Conservation (phyloP, 2,329 filamentous ascomycete species). For the Beauveria australis region DNA sequence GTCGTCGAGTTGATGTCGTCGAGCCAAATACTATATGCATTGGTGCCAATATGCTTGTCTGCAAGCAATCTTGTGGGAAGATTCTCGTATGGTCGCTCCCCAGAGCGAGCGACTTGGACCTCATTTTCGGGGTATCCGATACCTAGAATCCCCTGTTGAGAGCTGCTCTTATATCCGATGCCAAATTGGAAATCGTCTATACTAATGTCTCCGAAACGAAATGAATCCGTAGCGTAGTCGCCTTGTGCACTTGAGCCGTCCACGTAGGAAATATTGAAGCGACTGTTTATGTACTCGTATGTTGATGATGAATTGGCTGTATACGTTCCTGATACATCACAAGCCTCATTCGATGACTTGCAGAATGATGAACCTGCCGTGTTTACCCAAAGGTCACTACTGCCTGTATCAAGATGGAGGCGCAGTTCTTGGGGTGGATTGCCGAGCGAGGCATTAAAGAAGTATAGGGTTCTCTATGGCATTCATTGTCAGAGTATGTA, state of each 20-base stretch:
- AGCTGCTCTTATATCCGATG: slow-evolving; percentile 56
- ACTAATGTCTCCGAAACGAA: slow-evolving; percentile 48
- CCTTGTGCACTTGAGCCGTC: slow-evolving; percentile 71
- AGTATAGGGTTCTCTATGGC: slow-evolving; percentile 52
- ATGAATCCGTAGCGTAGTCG: slow-evolving; percentile 71
- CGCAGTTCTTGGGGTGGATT: slow-evolving; percentile 50
- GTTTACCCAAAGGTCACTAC: slow-evolving; percentile 66
- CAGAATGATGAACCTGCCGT: slow-evolving; percentile 55
- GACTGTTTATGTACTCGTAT: slow-evolving; percentile 61
- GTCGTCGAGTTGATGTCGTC: slow-evolving; percentile 60
- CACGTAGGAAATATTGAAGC: slow-evolving; percentile 83
- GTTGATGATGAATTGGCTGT: slow-evolving; percentile 64
- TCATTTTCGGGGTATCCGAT: slow-evolving; percentile 79
- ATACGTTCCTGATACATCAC: slow-evolving; percentile 58
- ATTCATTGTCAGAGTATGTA: not conserved
- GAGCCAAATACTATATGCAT: slow-evolving; percentile 67
- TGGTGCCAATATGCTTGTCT: slow-evolving; percentile 53
- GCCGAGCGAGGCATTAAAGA: slow-evolving; percentile 53
- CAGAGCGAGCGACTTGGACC: slow-evolving; percentile 55
- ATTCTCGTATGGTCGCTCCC: slow-evolving; percentile 53
- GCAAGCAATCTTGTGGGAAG: slow-evolving; percentile 57
- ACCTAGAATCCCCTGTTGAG: slow-evolving; percentile 68
- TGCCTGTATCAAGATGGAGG: slow-evolving; percentile 60
- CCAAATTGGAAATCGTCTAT: slow-evolving; percentile 60
- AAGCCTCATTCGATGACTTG: slow-evolving; percentile 37